phyloP scores from a whole-genome alignment of 169 alveolate genomes.

The Cryptosporidium xiaoi region DNA sequence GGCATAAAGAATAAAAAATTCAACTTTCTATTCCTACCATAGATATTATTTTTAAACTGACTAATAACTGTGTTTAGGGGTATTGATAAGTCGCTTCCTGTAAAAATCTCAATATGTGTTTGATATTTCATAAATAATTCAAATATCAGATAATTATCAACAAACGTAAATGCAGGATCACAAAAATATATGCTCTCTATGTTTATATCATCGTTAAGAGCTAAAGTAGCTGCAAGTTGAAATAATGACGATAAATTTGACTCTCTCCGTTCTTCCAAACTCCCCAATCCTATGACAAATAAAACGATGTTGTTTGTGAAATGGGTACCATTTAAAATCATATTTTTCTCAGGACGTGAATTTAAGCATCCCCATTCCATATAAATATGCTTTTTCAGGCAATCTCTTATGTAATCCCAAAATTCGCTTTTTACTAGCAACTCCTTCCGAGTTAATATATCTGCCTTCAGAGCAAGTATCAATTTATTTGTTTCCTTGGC shows the following conservation, averaged over 20 bases:
- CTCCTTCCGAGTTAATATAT: conserved; percentile 22
- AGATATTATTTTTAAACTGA: conserved; percentile 14
- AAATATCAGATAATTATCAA: conserved; percentile 46
- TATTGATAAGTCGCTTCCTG: conserved; percentile 30
- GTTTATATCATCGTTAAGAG: conserved; percentile 12
- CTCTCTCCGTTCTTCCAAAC: conserved; percentile 17
- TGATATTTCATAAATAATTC: conserved; percentile 17
- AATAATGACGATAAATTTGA: conserved; percentile 34
- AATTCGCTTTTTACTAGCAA: conserved; percentile 28
- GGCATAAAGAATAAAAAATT: conserved; percentile 56
- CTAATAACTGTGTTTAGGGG: conserved; percentile 10
- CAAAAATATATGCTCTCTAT: conserved; percentile 70
- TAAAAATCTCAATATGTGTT: conserved; percentile 50
- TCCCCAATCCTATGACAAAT: conserved; percentile 52
- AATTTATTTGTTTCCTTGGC: neutral
- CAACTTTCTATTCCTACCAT: conserved; percentile 5
- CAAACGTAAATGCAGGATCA: conserved; percentile 55
- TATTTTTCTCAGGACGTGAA: neutral
- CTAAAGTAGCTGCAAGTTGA: conserved; percentile 42
- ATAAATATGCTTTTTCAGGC: conserved; percentile 4
- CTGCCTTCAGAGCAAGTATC: neutral
- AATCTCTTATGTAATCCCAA: conserved; percentile 8
- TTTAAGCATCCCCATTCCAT: conserved; percentile 5
- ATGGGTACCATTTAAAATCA: neutral
- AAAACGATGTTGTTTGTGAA: neutral